phyloP scores from a whole-genome alignment of 2,329 filamentous ascomycete genomes.

The Aspergillus candidus region DNA sequence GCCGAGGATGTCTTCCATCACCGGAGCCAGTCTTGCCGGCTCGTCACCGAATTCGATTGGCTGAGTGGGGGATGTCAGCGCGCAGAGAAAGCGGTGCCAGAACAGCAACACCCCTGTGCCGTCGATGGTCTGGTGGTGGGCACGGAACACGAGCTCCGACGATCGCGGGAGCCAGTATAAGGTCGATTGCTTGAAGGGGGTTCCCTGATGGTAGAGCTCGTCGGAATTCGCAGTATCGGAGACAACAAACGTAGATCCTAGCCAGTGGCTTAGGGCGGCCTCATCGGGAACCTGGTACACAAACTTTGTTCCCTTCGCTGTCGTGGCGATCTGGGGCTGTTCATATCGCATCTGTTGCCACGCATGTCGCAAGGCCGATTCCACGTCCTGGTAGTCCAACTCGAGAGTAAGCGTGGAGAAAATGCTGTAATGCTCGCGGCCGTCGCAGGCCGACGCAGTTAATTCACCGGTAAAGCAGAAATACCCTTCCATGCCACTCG shows the following conservation, averaged over 20 bases:
- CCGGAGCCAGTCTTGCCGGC: neutral
- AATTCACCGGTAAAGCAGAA: neutral
- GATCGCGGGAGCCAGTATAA: conserved; percentile 4
- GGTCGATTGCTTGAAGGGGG: neutral
- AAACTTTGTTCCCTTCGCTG: neutral
- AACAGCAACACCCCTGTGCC: conserved; percentile 1
- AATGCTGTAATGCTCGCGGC: too few relatives aligned
- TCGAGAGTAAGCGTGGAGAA: too few relatives aligned
- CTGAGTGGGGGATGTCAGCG: neutral
- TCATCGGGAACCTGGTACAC: conserved; percentile 1
- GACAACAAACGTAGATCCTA: too few relatives aligned
- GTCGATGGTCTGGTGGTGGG: neutral
- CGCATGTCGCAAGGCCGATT: neutral
- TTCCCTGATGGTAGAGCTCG: neutral
- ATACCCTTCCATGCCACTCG: neutral
- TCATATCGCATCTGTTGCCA: conserved; percentile 2
- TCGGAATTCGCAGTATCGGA: neutral
- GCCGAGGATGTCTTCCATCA: too few relatives aligned
- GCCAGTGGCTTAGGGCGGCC: neutral
- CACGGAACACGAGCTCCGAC: conserved; percentile 1
- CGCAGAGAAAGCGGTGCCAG: neutral
- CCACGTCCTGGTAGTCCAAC: neutral
- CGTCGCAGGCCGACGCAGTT: neutral
- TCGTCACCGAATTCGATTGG: neutral
- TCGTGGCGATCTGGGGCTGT: conserved; percentile 1